Percentiles rank a stretch among this genome's conserved stretches.
Conservation (phyloP, 1,284 basidiomycete genomes). For the Ceratobasidium sp. region DNA sequence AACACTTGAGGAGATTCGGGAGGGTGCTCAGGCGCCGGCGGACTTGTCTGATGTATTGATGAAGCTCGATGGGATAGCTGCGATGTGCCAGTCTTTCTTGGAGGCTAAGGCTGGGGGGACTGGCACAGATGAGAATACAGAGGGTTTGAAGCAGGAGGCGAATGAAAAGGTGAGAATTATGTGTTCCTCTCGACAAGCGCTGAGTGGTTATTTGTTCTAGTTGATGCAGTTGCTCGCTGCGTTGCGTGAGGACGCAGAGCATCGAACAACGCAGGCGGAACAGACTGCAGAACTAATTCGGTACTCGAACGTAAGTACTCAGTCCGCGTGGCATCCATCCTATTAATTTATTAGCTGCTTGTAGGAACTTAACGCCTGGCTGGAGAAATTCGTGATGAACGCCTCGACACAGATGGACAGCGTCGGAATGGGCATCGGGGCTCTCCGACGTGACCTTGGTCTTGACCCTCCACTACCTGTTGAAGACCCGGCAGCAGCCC, state of each 20-base stretch:
- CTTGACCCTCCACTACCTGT: constrained; percentile 46
- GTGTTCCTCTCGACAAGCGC: neutral
- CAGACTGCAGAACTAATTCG: constrained; percentile 34
- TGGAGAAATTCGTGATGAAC: constrained; percentile 82
- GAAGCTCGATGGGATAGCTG: constrained; percentile 35
- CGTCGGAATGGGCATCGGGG: constrained; percentile 70
- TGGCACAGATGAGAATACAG: neutral
- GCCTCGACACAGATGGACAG: constrained; percentile 77
- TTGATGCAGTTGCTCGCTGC: constrained; percentile 20
- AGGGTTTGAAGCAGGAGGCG: constrained; percentile 14
- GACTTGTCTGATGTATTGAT: constrained; percentile 31
- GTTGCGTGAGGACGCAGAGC: constrained; percentile 30
- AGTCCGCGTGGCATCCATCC: no score
- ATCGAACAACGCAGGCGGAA: constrained; percentile 21
- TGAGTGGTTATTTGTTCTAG: no score
- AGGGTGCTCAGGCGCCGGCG: neutral
- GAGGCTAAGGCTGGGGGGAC: neutral
- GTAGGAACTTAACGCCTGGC: constrained; percentile 68
- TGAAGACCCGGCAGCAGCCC: constrained; percentile 39
- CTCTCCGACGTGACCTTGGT: constrained; percentile 57
- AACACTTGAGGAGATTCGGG: constrained; percentile 13
- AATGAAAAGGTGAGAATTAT: constrained; percentile 15
- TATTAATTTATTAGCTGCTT: no score
- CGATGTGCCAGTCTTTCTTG: constrained; percentile 39
- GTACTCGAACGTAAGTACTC: constrained; percentile 29